Evolutionary conservation across 768 basidiomycete species (phyloP), one percentile per base, ranked within the genome.

Genomic region (Hericium erinaceus): DNA sequence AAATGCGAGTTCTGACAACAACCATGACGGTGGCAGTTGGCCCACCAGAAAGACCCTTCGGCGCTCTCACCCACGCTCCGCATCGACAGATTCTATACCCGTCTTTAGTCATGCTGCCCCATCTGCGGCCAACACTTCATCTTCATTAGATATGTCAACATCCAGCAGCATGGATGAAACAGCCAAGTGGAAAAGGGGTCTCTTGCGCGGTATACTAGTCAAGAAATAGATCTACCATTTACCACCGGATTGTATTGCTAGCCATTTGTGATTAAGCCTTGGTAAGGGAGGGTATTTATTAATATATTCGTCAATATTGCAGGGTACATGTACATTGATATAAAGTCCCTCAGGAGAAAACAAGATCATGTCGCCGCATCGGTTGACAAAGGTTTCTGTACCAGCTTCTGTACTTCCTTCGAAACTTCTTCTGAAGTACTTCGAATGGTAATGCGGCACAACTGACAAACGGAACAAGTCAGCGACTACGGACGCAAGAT

Each of bases 401-500:
- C 51, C 18, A 78, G 67, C 57, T 76, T 81, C 66, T 84, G 79
- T 46, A 89, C 84, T 68, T 89, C 87, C 4, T 69, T 62, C 41
- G 90, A 88, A 9, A 98, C 94, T 10, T 85, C 81, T 68, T 94
- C 94, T 56, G 97, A 98, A 3, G 97, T 98, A 66, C 93, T 95
- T 67, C 97, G 81, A 48, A 98, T 81, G 6, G 97, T 99, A 59
- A 98, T 67, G 39, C 97, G 87, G 72, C 93, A 98, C 38, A 98
- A 76, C 91, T 95, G 49, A 16, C 13, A 13, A 15, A 48, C 52
- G 39, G 41, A 28, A 11, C 44, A 20, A n/a, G 10, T 39, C 26
- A 50, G 41, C 48, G 39, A 26, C 18, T 4, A 50, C 13, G 40
- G 12, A 2, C 24, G 8, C 9, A 44, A 18, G 57, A n/a, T 26